Conservation (phyloP, 139 green algal genomes). For the Chloropicon primus region DNA sequence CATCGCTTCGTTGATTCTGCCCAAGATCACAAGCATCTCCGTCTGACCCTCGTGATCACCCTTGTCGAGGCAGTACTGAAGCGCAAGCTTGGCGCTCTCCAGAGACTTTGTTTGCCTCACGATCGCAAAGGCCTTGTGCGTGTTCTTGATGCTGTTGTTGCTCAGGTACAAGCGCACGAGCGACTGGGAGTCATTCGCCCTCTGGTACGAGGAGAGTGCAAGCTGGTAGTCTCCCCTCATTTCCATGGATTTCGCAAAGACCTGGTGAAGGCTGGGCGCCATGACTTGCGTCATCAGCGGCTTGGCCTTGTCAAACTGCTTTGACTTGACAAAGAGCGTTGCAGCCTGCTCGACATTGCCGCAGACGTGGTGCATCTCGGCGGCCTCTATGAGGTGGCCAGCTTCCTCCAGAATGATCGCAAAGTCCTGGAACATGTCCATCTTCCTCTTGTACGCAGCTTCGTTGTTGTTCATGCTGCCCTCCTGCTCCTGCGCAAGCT, state of each 20-base stretch:
- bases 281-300: slow-evolving; percentile 50
- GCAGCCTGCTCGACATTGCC: slow-evolving; percentile 55
- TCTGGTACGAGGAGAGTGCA: slow-evolving; percentile 34
- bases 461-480: background rate
- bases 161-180: slow-evolving; percentile 55
- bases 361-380: slow-evolving; percentile 59
- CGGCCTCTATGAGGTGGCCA: slow-evolving; percentile 45
- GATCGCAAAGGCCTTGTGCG: slow-evolving; percentile 42
- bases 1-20: slow-evolving; percentile 50
- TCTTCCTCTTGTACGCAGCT: slow-evolving; percentile 23
- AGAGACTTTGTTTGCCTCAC: slow-evolving; percentile 37
- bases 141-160: slow-evolving; percentile 26
- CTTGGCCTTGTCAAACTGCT: slow-evolving; percentile 43
- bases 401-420: slow-evolving; percentile 49
- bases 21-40: slow-evolving; percentile 51
- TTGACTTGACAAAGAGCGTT: slow-evolving; percentile 55
- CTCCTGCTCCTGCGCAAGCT: background rate
- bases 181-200: slow-evolving; percentile 38
- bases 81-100: slow-evolving; percentile 29
- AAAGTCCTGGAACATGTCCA: slow-evolving; percentile 50
- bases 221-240: slow-evolving; percentile 9
- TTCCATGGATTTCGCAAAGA: background rate
- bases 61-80: slow-evolving; percentile 30
- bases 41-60: slow-evolving; percentile 28
- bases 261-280: slow-evolving; percentile 17